A percentile compares a stretch with the other conserved stretches of the same genome.
These are phyloP conservation scores for Ricinus communis DNA, from an alignment of 345 rosid genomes.

Conservation along the genomic window DNA sequence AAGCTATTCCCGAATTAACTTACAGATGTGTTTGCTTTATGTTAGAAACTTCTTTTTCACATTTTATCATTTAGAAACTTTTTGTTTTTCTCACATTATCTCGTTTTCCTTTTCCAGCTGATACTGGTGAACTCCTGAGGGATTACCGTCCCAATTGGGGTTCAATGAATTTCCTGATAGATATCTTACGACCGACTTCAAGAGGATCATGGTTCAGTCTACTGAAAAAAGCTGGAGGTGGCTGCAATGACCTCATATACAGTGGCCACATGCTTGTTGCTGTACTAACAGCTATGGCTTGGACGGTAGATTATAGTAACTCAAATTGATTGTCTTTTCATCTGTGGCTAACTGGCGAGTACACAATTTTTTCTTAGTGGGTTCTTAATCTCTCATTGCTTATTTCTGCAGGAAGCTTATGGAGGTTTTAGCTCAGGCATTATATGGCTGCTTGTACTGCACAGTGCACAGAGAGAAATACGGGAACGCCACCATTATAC, in stretches of 20 bases:
- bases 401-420: slow-evolving; percentile 74
- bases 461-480: slow-evolving; percentile 86
- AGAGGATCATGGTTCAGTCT: slow-evolving; percentile 77
- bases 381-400: not conserved
- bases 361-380: too few species aligned
- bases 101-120: slow-evolving; percentile 43
- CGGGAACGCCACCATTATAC: slow-evolving; percentile 89
- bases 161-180: slow-evolving; percentile 68
- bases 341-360: too few species aligned
- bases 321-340: not conserved
- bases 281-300: slow-evolving; percentile 94
- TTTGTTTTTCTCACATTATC: too few species aligned
- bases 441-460: slow-evolving; percentile 77
- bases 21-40: not conserved
- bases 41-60: slow-evolving; percentile 3
- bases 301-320: slow-evolving; percentile 58
- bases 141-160: slow-evolving; percentile 88
- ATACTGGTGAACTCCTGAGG: slow-evolving; percentile 36
- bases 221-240: slow-evolving; percentile 90
- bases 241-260: slow-evolving; percentile 94
- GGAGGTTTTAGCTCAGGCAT: slow-evolving; percentile 82
- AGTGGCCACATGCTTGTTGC: slow-evolving; percentile 98
- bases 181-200: slow-evolving; percentile 75
- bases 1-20: not conserved
- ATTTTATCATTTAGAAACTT: too few species aligned